These are phyloP conservation scores for Xylaria intraflava DNA, from an alignment of 495 filamentous ascomycete genomes.

Conservation along the genomic window DNA sequence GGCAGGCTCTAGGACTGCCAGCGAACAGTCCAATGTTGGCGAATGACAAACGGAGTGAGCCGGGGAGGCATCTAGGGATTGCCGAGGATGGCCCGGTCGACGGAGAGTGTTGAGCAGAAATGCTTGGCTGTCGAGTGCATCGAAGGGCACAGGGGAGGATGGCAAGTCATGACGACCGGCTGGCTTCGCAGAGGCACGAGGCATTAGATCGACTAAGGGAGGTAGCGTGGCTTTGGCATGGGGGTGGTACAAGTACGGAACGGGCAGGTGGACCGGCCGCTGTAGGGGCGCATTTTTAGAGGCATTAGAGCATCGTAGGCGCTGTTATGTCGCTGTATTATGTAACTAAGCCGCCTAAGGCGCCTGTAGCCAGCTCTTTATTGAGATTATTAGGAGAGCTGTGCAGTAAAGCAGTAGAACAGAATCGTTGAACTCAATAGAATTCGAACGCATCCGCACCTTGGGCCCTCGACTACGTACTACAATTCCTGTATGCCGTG, in stretches of 20 bases:
- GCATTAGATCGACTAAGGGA: constrained; percentile 2
- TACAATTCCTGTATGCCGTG: too few relatives aligned
- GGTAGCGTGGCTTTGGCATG: neutral
- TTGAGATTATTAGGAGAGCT: too few relatives aligned
- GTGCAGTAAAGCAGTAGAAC: too few relatives aligned
- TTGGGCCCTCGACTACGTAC: too few relatives aligned
- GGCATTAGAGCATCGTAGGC: too few relatives aligned
- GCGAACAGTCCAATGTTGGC: neutral
- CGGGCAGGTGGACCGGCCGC: neutral
- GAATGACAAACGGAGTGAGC: constrained; percentile 1
- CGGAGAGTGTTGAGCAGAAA: constrained; percentile 5
- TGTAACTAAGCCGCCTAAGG: too few relatives aligned
- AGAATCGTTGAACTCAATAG: too few relatives aligned
- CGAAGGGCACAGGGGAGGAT: neutral
- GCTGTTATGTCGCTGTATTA: too few relatives aligned
- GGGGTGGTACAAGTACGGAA: neutral
- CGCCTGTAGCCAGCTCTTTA: too few relatives aligned
- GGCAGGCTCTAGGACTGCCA: neutral
- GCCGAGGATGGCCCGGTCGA: neutral
- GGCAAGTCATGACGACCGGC: neutral
- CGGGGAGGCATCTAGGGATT: neutral
- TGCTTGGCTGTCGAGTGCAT: constrained; percentile 1
- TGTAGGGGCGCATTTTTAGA: too few relatives aligned
- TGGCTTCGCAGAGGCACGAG: constrained; percentile 7
- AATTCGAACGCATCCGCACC: too few relatives aligned